Base-by-base conservation (phyloP, 371 early-diverging fungal genomes). In the Sporodiniella umbellata region DNA sequence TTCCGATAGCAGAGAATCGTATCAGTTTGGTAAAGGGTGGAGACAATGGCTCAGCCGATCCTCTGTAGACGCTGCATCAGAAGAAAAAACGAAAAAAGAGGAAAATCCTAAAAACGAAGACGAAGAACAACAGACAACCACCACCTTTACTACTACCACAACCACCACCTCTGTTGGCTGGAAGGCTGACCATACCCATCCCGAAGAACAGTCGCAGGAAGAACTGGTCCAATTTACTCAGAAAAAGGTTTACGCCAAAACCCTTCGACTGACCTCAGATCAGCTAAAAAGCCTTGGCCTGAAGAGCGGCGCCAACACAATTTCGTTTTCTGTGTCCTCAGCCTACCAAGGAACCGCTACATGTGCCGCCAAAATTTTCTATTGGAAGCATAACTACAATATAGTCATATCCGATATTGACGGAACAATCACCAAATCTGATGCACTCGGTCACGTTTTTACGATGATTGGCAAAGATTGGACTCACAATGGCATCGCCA, bases 401-500 rank as follows among this genome's bases (percentile, higher is more conserved):
- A 84, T 99, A 24, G 95, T 99, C 21, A 92, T 99, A 46, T 95
- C 95, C 0, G 99, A 99, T 68, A 94, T 99, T 55, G 99, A 99
- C 68, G 99, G 99, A 35, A 99, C 99, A 0, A 98, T 99, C 48
- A 99, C 99, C 33, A 99, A 99, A 65, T 94, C 95, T 3, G 99
- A 99, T 65, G 91, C 93, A 0, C 73, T 96, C 38, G 99, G 99
- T 3, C 99, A 99, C 60, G 76, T 99, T 8, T 97, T 96, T 67
- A 93, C 93, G 24, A 92, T 96, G 88, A 94, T 98, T 33, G 99
- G 99, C 25, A 91, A 87, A 65, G 99, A 99, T 71, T 99, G 99
- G 99, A 99, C 99, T 3, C 99, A 99, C 65, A 66, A 78, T 8
- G 99, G 99, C 8, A 93, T 99, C 4, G 99, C 99, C 40, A 89